Base-by-base conservation (phyloP, 1,139 yeast species). In the Insectozyma bohioensis region DNA sequence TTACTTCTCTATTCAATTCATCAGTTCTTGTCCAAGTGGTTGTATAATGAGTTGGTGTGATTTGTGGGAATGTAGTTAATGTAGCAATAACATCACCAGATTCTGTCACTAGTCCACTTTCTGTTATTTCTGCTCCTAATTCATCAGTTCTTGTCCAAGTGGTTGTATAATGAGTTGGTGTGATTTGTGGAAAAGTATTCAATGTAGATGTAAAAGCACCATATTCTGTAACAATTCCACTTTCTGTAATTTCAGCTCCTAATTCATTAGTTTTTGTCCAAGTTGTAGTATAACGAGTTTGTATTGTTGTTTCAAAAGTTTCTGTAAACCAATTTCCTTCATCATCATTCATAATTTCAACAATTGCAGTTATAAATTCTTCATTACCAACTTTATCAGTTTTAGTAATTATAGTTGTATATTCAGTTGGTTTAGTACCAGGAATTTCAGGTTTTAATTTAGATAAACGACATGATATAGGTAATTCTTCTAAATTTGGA, bases 381-480 rank as follows among this genome's bases (percentile, higher is more conserved):
- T n/a, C 21, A 8, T 8, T 19, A 10, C 4, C n/a, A 9, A 9
- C 4, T 5, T 4, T 4, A 8, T 10, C 21, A 19, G 9, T 19
- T 8, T 8, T 19, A 4, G 21, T 19, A 19, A 9, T 10, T 4
- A 19, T 8, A 5, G 21, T 19, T 8, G 21, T 10, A 19, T 19
- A 19, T 9, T 19, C 21, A 6, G 10, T 19, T 19, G 21, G 21
- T 6, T 19, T 5, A 19, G 21, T 9, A 6, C 21, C 21, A 8
- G 21, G 21, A 6, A 19, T 19, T 19, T 5, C n/a, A n/a, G 24
- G 52, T 13, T 33, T 22, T 19, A 39, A 29, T 23, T 37, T 36
- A 22, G 45, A 42, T 15, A 46, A 26, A 12, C 49, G 49, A 18
- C 56, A 53, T 29, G 33, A 22, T 6, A 19, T n/a, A 44, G 41